A percentile compares a stretch with the other conserved stretches of the same genome.
Evolutionary conservation across 331 rosid genomes (phyloP).

Genomic region (Arachis monticola): DNA sequence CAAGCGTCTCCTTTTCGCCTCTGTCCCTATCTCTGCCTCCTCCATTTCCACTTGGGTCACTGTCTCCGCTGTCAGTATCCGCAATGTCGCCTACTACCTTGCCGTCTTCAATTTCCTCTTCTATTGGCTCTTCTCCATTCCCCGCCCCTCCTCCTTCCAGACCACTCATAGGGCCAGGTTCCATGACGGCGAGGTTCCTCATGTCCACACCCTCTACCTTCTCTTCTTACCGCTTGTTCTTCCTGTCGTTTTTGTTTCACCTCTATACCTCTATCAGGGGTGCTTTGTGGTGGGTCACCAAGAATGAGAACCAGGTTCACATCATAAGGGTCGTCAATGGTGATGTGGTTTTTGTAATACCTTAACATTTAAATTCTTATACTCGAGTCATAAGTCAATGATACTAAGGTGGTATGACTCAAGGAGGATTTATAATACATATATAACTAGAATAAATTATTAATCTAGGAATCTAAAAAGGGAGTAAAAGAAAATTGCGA

Average conservation of each 20-base stretch:
- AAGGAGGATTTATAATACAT: too few relatives aligned
- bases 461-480: too few relatives aligned
- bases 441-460: too few relatives aligned
- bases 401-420: too few relatives aligned
- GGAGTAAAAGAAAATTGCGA: too few relatives aligned
- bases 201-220: slow-evolving; percentile 67
- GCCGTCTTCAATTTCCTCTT: slow-evolving; percentile 71
- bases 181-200: slow-evolving; percentile 82
- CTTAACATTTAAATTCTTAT: too few relatives aligned
- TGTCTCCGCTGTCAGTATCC: slow-evolving; percentile 75
- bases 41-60: slow-evolving; percentile 85
- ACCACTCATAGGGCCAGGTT: slow-evolving; percentile 60
- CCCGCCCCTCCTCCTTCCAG: slow-evolving; percentile 77
- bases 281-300: slow-evolving; percentile 91
- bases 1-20: slow-evolving; percentile 88
- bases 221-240: slow-evolving; percentile 84
- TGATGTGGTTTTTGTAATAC: slow-evolving; percentile 65
- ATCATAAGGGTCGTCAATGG: slow-evolving; percentile 80
- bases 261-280: slow-evolving; percentile 87
- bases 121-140: slow-evolving; percentile 82
- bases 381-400: too few relatives aligned
- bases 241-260: slow-evolving; percentile 80
- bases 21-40: slow-evolving; percentile 69
- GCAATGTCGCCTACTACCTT: slow-evolving; percentile 71
- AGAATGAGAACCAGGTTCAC: slow-evolving; percentile 59